A percentile compares a stretch with the other conserved stretches of the same genome.
Conservation (phyloP, 1,139 yeast species). For the Meyerozyma carpophila region DNA sequence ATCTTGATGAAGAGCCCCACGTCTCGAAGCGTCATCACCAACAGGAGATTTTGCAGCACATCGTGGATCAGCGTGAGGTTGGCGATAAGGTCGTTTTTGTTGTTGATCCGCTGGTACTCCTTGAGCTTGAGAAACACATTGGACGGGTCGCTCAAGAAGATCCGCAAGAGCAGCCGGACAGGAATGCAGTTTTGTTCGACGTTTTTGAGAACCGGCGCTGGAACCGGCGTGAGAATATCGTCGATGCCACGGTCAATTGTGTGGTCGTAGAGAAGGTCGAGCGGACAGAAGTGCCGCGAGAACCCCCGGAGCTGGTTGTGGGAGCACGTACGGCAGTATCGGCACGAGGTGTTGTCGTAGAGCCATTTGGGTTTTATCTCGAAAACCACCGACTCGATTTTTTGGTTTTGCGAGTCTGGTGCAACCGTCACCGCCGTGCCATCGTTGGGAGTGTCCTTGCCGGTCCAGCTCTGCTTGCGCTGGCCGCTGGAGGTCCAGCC, state of each 20-base stretch:
- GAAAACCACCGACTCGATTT: constrained; percentile 27
- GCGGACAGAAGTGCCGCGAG: constrained; percentile 39
- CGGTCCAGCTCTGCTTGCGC: background rate
- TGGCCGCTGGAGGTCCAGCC: background rate
- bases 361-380: constrained; percentile 48
- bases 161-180: constrained; percentile 20
- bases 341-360: constrained; percentile 31
- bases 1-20: constrained; percentile 46
- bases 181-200: constrained; percentile 24
- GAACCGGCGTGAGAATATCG: constrained; percentile 29
- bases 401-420: background rate
- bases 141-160: constrained; percentile 23
- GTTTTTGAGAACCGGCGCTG: constrained; percentile 13
- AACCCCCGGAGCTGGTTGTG: constrained; percentile 29
- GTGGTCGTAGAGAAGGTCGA: constrained; percentile 31
- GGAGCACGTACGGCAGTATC: constrained; percentile 44
- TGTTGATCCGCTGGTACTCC: constrained; percentile 30
- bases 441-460: no score
- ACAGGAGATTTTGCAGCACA: constrained; percentile 38
- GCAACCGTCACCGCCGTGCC: no score
- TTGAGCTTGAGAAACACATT: constrained; percentile 37
- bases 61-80: constrained; percentile 33
- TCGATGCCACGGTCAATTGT: constrained; percentile 29
- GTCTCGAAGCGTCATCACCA: constrained; percentile 53
- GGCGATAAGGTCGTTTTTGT: constrained; percentile 29